phyloP scores from a whole-genome alignment of 2,329 filamentous ascomycete species.

The Fusarium stilboides region DNA sequence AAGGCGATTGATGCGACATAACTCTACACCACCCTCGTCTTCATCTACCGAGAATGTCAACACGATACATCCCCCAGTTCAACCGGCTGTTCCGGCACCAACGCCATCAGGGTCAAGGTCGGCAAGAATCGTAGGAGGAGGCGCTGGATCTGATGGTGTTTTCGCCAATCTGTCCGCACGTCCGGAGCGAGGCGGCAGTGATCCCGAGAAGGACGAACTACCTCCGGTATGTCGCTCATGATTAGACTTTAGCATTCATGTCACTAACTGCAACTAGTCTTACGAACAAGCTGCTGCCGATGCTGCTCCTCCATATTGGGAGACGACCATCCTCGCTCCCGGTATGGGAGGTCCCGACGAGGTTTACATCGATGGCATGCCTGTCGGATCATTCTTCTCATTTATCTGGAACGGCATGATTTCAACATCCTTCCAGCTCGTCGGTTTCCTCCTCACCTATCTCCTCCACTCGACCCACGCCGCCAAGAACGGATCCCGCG shows the following conservation, averaged over 20 bases:
- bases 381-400: constrained; percentile 88
- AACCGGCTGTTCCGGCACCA: constrained; percentile 34
- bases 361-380: constrained; percentile 96
- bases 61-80: constrained; percentile 35
- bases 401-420: constrained; percentile 97
- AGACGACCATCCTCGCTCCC: constrained; percentile 96
- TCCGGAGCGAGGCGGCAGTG: constrained; percentile 83
- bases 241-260: not conserved
- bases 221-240: constrained; percentile 80
- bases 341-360: constrained; percentile 92
- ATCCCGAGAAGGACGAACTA: constrained; percentile 86
- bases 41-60: constrained; percentile 41
- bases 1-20: constrained; percentile 86
- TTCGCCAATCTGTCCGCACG: constrained; percentile 96
- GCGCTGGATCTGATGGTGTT: constrained; percentile 90
- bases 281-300: constrained; percentile 99
- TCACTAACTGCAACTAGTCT: constrained; percentile 72
- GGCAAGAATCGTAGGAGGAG: constrained; percentile 74
- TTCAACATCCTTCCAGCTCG: constrained; percentile 95
- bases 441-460: constrained; percentile 98
- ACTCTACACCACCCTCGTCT: constrained; percentile 52
- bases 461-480: constrained; percentile 98
- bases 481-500: constrained; percentile 96
- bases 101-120: constrained; percentile 59
- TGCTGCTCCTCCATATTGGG: constrained; percentile 97